Base-by-base conservation (phyloP, 805 yeast genomes). In the Sugiyamaella mastotermitis region DNA sequence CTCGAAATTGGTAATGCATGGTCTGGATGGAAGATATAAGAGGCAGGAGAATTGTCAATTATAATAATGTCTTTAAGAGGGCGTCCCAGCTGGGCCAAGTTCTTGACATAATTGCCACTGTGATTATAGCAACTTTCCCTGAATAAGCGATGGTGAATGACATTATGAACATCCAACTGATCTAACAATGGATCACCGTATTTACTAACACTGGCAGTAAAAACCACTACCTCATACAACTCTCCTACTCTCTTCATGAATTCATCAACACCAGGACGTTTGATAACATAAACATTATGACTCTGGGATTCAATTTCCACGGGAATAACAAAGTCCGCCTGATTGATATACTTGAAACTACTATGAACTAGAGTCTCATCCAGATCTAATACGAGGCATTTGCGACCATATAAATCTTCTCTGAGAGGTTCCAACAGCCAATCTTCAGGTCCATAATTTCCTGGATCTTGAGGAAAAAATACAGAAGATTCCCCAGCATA, bases 361-460 rank as follows among this genome's bases (percentile, higher is more conserved):
- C 95, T 84, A 60, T 92, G 99, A 22, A 92, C 98, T 42, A 92
- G 72, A 2, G 98, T 92, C 62, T 92, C 98, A 61, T 92, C 98
- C 47, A 92, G 66, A 62, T 92, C 99, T 38, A 92, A 69, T 10
- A 92, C 83, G 23, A 92, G 71, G 60, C 97, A 88, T 61, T 92
- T 92, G 42, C 83, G 79, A 40, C 74, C 73, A 35, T 69, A 64
- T 40, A 82, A 69, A 33, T 62, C 57, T 6, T 60, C 52, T 17
- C 66, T 61, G 31, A 76, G 71, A 17, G 76, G 72, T 36, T 81
- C 75, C 47, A 90, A 64, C 4, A 50, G 45, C 45, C 45, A 47
- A 5, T 17, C 19, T 26, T 19, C 20, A 4, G 41, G 27, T 17
- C 13, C 30, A n/a, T 24, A 16, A 24, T 15, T 20, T 11, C 20